These are phyloP conservation scores for Dysphania ambrosioides DNA, from an alignment of 148 eudicot species.

Conservation along the genomic window DNA sequence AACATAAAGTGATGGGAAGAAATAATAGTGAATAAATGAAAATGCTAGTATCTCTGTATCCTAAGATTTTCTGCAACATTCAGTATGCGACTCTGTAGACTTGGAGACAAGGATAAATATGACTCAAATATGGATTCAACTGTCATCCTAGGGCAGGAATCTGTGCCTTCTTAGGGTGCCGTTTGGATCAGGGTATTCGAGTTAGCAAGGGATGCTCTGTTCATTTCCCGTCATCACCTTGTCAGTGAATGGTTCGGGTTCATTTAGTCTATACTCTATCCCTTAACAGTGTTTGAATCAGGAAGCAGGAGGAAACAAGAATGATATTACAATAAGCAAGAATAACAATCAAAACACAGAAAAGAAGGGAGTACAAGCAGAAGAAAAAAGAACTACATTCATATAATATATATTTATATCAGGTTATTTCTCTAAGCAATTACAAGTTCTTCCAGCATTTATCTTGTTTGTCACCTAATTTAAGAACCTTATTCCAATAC, in stretches of 20 bases:
- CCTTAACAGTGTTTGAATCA: background rate
- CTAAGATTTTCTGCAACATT: background rate
- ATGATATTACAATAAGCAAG: background rate
- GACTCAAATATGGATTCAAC: background rate
- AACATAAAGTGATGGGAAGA: background rate
- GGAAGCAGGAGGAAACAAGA: background rate
- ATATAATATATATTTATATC: slow-evolving; percentile 4
- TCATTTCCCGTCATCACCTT: background rate
- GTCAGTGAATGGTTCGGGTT: too few species aligned
- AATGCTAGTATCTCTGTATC: background rate
- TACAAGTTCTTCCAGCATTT: background rate
- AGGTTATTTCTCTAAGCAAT: slow-evolving; percentile 4
- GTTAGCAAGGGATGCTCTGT: background rate
- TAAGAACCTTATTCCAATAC: background rate
- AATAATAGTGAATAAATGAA: background rate
- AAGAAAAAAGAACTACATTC: slow-evolving; percentile 7
- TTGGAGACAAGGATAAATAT: background rate
- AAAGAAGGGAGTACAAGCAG: background rate
- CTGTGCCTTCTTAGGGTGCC: background rate
- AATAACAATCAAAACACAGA: background rate
- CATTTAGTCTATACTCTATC: background rate
- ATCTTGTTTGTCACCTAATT: background rate
- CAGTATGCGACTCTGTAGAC: background rate
- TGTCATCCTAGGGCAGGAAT: background rate
- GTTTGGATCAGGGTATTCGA: background rate